A percentile compares a stretch with the other conserved stretches of the same genome.
phyloP scores from a whole-genome alignment of 192 early-diverging fungal species.

The Coemansia sp. region DNA sequence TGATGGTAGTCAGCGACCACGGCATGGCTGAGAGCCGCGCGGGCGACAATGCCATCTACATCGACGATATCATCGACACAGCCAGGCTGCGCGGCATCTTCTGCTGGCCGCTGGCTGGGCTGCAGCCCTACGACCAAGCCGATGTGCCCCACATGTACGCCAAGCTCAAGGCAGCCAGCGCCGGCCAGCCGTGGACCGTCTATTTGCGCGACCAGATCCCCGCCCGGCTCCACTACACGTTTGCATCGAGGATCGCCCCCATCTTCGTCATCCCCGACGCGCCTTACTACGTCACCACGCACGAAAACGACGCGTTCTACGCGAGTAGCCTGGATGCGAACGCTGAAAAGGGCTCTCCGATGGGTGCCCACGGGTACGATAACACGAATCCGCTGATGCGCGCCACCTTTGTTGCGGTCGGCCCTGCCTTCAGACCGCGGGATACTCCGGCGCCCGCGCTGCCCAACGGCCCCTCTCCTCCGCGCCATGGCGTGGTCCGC shows the following conservation, averaged over 20 bases:
- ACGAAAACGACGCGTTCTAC: conserved; percentile 11
- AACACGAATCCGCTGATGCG: conserved; percentile 75
- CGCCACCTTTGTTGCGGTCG: conserved; percentile 80
- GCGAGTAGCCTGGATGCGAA: not conserved
- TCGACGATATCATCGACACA: conserved; percentile 74
- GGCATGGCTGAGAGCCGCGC: conserved; percentile 71
- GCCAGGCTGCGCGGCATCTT: conserved; percentile 58
- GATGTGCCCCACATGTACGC: conserved; percentile 60
- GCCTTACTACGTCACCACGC: conserved; percentile 63
- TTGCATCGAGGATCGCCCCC: conserved; percentile 71
- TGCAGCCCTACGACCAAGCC: conserved; percentile 59
- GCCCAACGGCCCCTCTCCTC: not conserved
- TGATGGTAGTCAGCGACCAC: conserved; percentile 80
- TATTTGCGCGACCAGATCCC: conserved; percentile 77
- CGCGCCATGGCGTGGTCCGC: not conserved
- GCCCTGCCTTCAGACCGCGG: conserved; percentile 62
- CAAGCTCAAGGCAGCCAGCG: conserved; percentile 52
- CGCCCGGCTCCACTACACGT: conserved; percentile 68
- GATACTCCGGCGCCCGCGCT: conserved; percentile 2
- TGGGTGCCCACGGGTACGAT: conserved; percentile 88
- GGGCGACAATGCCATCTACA: conserved; percentile 63
- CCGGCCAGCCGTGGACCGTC: conserved; percentile 61
- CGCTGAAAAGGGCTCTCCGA: not conserved
- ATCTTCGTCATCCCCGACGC: conserved; percentile 71
- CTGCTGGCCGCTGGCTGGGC: conserved; percentile 64